Evolutionary conservation across 2,329 filamentous ascomycete species (phyloP).

Genomic region (Parastagonospora nodorum): DNA sequence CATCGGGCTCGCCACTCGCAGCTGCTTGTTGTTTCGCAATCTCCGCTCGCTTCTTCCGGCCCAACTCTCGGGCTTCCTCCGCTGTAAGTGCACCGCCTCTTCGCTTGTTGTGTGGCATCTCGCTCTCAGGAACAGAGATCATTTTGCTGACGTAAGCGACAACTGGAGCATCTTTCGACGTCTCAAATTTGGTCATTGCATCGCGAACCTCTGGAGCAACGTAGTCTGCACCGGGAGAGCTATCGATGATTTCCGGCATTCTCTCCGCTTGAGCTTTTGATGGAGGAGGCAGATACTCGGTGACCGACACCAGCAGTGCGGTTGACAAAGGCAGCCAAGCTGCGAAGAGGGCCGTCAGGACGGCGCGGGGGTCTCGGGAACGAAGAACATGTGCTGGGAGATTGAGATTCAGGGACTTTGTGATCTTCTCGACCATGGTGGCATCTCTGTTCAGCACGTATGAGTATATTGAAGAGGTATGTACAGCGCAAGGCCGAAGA

Average conservation of each 20-base stretch:
- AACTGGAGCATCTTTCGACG: constrained; percentile 71
- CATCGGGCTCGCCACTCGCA: constrained; percentile 47
- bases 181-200: constrained; percentile 84
- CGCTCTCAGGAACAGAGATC: constrained; percentile 92
- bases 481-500: constrained; percentile 35
- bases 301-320: constrained; percentile 88
- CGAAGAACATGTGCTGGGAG: constrained; percentile 83
- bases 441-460: constrained; percentile 65
- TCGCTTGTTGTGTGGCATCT: constrained; percentile 84
- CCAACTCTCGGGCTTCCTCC: constrained; percentile 88
- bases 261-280: constrained; percentile 77
- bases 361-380: constrained; percentile 79
- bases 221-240: constrained; percentile 75
- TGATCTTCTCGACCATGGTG: constrained; percentile 86
- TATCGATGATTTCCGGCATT: constrained; percentile 77
- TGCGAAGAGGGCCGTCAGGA: constrained; percentile 85
- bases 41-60: constrained; percentile 85
- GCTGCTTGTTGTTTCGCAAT: constrained; percentile 78
- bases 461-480: constrained; percentile 49
- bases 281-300: constrained; percentile 89
- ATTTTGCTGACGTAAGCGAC: constrained; percentile 98
- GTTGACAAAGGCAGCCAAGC: constrained; percentile 93
- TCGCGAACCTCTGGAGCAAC: constrained; percentile 72
- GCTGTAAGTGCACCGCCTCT: constrained; percentile 71
- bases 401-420: constrained; percentile 83